Conservation (phyloP, 306 rosid species). For the Casuarina cunninghamiana region DNA sequence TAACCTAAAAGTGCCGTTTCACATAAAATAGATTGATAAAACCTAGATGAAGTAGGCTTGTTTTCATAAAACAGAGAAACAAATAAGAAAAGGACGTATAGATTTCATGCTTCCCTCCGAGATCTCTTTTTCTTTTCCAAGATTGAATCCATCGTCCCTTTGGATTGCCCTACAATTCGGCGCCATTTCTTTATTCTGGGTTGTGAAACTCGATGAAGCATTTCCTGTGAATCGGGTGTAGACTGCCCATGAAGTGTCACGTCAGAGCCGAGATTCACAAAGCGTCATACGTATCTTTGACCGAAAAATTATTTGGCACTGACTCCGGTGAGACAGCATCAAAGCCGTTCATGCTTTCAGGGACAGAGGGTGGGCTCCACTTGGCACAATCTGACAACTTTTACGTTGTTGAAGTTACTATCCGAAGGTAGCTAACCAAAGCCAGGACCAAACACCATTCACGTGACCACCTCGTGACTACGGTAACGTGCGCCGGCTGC, state of each 20-base stretch:
- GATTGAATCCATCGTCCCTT: neutral
- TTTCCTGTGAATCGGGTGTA: neutral
- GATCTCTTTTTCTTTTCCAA: neutral
- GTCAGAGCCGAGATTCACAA: neutral
- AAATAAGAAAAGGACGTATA: too few species aligned
- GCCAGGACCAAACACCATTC: neutral
- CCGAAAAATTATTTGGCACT: too few species aligned
- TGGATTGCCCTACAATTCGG: neutral
- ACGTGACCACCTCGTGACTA: conserved; percentile 2
- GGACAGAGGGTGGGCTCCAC: neutral
- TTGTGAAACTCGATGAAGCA: neutral
- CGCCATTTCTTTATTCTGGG: too few species aligned
- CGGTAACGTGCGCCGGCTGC: neutral
- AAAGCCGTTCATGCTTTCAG: neutral
- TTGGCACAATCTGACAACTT: conserved; percentile 1
- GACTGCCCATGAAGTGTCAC: neutral
- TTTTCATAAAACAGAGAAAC: too few species aligned
- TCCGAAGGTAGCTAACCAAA: neutral
- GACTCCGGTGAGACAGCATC: neutral
- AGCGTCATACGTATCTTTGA: neutral
- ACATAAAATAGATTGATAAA: neutral
- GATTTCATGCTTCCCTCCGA: neutral
- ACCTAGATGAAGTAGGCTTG: neutral
- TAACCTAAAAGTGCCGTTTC: neutral
- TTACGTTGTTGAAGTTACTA: neutral